Evolutionary conservation across 2,329 filamentous ascomycete genomes (phyloP), one percentile per base, ranked within the genome.

Genomic region (Colletotrichum costaricense): DNA sequence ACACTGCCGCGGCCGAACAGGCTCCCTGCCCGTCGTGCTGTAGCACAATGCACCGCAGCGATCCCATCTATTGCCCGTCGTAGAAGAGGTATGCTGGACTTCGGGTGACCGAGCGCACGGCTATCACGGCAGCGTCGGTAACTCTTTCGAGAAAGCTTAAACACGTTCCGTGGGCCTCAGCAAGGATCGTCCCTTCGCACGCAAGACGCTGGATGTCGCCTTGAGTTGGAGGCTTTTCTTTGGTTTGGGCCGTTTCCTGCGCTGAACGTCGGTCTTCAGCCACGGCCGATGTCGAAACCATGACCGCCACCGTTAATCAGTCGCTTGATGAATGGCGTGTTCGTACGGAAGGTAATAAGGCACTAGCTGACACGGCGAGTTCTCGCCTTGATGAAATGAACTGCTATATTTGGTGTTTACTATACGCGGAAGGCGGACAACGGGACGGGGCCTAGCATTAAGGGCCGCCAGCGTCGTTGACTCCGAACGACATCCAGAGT

Each of bases 21-120:
- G 19, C 7, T 8, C 42, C 19, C 19, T 49, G 42, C 42, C 42
- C 19, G 42, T 49, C 8, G 19, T 22, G 42, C 22, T 12, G 0
- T 78, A 82, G 4, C n/a, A 42, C n/a, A 30, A 49, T 72, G 30
- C 52, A 22, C 63, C 35, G 35, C 14, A n/a, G 11, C 9, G 12
- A 26, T 35, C 46, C 33, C 66, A 28, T 64, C 66, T 60, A 16
- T 7, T n/a, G 33, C n/a, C 22, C 42, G n/a, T 46, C 42, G 28
- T 49, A 49, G 42, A 9, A 49, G 42, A 49, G 42, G 42, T 22
- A 22, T 60, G 55, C 11, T 46, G 49, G 22, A 49, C 59, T 72
- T 60, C 54, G 28, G 59, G 54, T 64, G 59, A 64, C 55, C 46
- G 66, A 64, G 69, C 69, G 58, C 65, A 69, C 52, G 69, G 69